Conservation (phyloP, 2,329 filamentous ascomycete genomes). For the Pseudogymnoascus destructans region DNA sequence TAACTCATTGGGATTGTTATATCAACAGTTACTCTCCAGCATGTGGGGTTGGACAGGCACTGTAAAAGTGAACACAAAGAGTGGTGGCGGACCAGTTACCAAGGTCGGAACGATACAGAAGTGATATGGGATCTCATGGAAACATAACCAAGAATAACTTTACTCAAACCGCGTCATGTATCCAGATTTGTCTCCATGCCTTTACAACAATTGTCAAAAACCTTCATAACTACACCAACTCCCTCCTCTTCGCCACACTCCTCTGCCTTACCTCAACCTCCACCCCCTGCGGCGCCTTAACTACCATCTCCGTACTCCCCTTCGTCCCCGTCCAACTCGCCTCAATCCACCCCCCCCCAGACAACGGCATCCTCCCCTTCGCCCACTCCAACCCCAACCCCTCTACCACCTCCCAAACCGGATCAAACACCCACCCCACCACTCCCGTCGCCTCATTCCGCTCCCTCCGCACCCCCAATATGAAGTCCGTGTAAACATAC, state of each 20-base stretch:
- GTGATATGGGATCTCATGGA: neutral
- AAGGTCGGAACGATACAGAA: neutral
- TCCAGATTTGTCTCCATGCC: neutral
- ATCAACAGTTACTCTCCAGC: too few species aligned
- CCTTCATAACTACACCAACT: neutral
- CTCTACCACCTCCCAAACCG: neutral
- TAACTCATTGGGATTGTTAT: neutral
- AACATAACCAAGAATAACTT: neutral
- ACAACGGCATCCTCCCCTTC: neutral
- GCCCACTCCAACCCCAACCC: neutral
- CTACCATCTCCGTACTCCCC: neutral
- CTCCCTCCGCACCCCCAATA: constrained; percentile 21
- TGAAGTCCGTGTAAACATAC: constrained; percentile 31
- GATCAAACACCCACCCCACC: neutral
- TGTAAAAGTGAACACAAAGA: too few species aligned
- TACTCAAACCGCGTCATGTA: neutral
- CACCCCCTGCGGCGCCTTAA: neutral
- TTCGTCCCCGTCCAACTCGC: neutral
- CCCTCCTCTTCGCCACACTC: neutral
- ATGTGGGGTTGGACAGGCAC: too few species aligned
- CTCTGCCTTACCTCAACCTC: neutral
- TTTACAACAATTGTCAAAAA: neutral
- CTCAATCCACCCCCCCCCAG: neutral
- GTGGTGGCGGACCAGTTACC: neutral
- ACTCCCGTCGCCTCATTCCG: constrained; percentile 6